Evolutionary conservation across 1,284 basidiomycete species (phyloP).

Genomic region (Ceratobasidium sp.): DNA sequence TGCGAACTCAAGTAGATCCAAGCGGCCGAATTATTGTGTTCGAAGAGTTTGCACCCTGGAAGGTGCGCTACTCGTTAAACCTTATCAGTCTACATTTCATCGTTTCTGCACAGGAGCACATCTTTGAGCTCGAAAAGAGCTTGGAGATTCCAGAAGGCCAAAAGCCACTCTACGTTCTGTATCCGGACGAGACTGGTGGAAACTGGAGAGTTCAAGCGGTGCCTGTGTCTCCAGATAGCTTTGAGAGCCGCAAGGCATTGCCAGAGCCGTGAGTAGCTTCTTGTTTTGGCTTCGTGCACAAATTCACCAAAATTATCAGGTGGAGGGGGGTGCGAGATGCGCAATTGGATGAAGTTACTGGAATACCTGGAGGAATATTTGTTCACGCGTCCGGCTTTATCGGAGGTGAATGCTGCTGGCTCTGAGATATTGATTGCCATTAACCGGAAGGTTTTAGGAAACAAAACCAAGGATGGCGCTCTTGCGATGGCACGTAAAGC

Average conservation of each 20-base stretch:
- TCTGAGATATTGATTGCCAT: not conserved
- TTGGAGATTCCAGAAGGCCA: conserved; percentile 59
- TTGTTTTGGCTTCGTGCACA: not conserved
- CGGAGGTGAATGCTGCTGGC: conserved; percentile 70
- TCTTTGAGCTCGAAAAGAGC: conserved; percentile 85
- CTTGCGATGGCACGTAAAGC: conserved; percentile 82
- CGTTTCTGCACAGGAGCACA: conserved; percentile 76
- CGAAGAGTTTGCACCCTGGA: conserved; percentile 86
- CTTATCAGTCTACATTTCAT: conserved; percentile 36
- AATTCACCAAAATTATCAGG: conserved; percentile 47
- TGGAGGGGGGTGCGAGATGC: conserved; percentile 95
- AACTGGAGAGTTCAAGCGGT: conserved; percentile 97
- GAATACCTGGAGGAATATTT: conserved; percentile 88
- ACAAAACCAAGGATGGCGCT: conserved; percentile 89
- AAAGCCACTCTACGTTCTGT: conserved; percentile 86
- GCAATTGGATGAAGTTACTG: conserved; percentile 75
- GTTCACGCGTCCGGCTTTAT: conserved; percentile 97
- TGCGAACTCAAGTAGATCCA: conserved; percentile 72
- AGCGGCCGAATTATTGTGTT: conserved; percentile 85
- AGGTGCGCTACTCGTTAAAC: conserved; percentile 61
- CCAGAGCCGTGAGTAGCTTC: conserved; percentile 70
- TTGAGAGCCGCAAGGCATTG: conserved; percentile 89
- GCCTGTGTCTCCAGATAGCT: conserved; percentile 82
- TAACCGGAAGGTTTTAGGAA: conserved; percentile 64
- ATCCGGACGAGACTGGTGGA: conserved; percentile 81